Conservation (phyloP, 495 filamentous ascomycete genomes). For the Annulohypoxylon moriforme region DNA sequence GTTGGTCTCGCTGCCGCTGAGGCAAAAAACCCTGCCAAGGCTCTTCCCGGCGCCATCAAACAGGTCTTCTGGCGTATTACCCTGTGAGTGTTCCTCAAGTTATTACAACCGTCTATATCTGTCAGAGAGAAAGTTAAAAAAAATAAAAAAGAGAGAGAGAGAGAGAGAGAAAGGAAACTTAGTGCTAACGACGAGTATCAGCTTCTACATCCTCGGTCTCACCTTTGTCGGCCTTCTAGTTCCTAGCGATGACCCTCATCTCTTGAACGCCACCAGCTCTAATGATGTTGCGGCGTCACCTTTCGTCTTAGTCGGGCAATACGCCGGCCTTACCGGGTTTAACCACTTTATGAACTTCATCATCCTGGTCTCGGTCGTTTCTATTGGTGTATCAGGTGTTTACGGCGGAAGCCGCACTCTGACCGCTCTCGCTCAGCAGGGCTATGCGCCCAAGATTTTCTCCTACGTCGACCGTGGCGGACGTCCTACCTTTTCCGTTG, state of each 20-base stretch:
- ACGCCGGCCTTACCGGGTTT: slow-evolving; percentile 72
- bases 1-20: slow-evolving; percentile 80
- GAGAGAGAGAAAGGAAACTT: too few species aligned
- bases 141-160: too few species aligned
- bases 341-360: slow-evolving; percentile 80
- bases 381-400: slow-evolving; percentile 73
- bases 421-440: slow-evolving; percentile 70
- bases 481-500: slow-evolving; percentile 65
- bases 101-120: too few species aligned
- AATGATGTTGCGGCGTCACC: slow-evolving; percentile 71
- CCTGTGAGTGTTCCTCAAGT: slow-evolving; percentile 42
- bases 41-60: slow-evolving; percentile 74
- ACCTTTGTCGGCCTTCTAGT: slow-evolving; percentile 80
- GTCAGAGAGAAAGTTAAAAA: too few species aligned
- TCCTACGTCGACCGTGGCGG: slow-evolving; percentile 68
- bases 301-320: slow-evolving; percentile 76
- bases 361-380: slow-evolving; percentile 76
- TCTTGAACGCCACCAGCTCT: slow-evolving; percentile 65
- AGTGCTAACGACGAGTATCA: slow-evolving; percentile 48
- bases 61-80: slow-evolving; percentile 81
- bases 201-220: slow-evolving; percentile 80
- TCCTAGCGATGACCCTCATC: slow-evolving; percentile 62
- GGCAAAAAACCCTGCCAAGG: slow-evolving; percentile 70
- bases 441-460: slow-evolving; percentile 68
- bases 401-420: slow-evolving; percentile 77